Base-by-base conservation (phyloP, 371 early-diverging fungal species). In the Apophysomyces variabilis region DNA sequence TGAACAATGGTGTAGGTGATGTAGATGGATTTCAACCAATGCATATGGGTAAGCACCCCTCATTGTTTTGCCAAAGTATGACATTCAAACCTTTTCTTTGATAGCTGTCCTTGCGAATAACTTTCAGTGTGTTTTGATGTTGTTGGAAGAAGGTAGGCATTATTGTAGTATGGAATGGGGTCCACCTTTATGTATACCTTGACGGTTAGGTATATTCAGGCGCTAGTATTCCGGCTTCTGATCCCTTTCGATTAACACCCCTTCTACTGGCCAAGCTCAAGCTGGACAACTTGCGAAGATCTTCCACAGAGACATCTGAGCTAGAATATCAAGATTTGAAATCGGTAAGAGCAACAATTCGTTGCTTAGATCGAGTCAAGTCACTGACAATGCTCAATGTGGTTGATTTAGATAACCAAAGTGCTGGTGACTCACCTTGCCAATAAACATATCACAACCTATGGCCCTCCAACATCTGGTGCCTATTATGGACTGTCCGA, bases 1-100 rank as follows among this genome's bases (percentile, higher is more conserved):
- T 79, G 32, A 79, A 83, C 60, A 83, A 83, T 75, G 83, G 80
- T 12, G 75, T 79, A 8, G 80, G 83, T 1, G 83, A 83, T 66
- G 66, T 72, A 1, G 78, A 83, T 66, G 83, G 83, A 26, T 61
- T 79, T 18, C 73, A 74, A 45, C 83, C 83, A 13, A 68, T 83
- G 70, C 83, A 83, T 54, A 72, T 79, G 77, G 83, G 83, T 83
- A 73, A 67, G 14, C 58, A 38, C 13, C 4, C 36, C 35, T 59
- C 5, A 4, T n/a, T 62, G 35, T 38, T 43, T 12, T 44, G 44
- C 7, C 39, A 1, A 37, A 5, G 18, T 1, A 38, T 1, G 38
- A 63, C 11, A 38, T 18, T 38, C 21, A 54, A 13, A 38, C 13
- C 50, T 18, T 50, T 14, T n/a, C 13, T 50, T 14, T n/a, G 5